phyloP scores from a whole-genome alignment of 768 basidiomycete species.

The Pilatotrama ljubarskyi region DNA sequence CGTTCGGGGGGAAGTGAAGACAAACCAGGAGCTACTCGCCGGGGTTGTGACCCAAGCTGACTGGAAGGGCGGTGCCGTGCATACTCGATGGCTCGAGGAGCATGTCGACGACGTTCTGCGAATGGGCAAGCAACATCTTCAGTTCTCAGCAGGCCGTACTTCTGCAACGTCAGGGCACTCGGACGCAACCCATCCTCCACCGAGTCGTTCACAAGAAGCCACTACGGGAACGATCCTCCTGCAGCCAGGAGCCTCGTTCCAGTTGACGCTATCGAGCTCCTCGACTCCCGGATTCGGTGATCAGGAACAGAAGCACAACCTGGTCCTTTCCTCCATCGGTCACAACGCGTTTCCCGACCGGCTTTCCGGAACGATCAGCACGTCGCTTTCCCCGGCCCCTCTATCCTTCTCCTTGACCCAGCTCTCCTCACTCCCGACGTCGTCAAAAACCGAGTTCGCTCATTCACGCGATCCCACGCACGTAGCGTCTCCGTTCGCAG shows the following conservation, averaged over 20 bases:
- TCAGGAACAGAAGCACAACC: conserved; percentile 2
- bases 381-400: conserved; percentile 13
- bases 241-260: conserved; percentile 18
- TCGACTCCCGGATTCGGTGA: background rate
- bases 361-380: conserved; percentile 20
- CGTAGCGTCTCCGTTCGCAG: conserved; percentile 15
- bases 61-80: background rate
- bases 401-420: conserved; percentile 15
- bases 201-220: background rate
- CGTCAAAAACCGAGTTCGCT: conserved; percentile 12
- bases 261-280: conserved; percentile 5
- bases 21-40: conserved; percentile 13
- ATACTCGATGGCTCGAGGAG: conserved; percentile 19
- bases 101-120: background rate
- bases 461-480: conserved; percentile 11
- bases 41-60: conserved; percentile 10
- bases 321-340: conserved; percentile 13
- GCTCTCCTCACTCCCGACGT: background rate
- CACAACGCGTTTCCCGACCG: conserved; percentile 20
- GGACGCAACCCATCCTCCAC: background rate
- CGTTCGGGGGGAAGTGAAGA: conserved; percentile 11
- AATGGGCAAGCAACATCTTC: background rate
- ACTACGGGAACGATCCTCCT: conserved; percentile 7
- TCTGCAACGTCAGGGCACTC: background rate
- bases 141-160: no score